These are phyloP conservation scores for Diaporthe caulivora DNA, from an alignment of 2,329 filamentous ascomycete species.

Conservation along the genomic window DNA sequence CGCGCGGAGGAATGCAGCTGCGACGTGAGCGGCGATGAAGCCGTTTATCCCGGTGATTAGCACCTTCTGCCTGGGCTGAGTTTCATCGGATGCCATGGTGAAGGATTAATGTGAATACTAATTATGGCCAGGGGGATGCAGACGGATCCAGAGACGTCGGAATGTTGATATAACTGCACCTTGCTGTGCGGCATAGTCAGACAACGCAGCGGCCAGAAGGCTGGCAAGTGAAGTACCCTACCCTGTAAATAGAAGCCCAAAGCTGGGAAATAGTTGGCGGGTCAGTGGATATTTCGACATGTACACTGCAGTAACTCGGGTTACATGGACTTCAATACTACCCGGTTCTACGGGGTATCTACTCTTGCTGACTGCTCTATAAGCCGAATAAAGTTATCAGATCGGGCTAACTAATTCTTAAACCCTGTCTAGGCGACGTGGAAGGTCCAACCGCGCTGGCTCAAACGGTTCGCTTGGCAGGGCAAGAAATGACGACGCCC, in stretches of 20 bases:
- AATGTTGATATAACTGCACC: too few species aligned
- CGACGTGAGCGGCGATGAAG: constrained; percentile 8
- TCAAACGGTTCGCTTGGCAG: background rate
- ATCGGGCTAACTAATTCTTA: background rate
- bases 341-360: too few species aligned
- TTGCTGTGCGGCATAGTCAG: too few species aligned
- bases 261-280: too few species aligned
- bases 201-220: too few species aligned
- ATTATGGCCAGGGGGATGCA: background rate
- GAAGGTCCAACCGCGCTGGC: background rate
- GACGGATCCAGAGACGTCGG: too few species aligned
- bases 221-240: too few species aligned
- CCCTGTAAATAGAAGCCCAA: too few species aligned
- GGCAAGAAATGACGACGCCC: constrained; percentile 4
- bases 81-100: background rate
- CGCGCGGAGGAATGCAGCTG: constrained; percentile 14
- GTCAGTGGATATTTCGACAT: too few species aligned
- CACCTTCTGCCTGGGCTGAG: background rate
- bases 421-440: background rate
- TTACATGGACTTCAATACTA: too few species aligned
- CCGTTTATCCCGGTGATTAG: constrained; percentile 6
- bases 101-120: background rate
- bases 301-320: too few species aligned
- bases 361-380: too few species aligned
- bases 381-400: constrained; percentile 8